Percentiles rank a stretch among this genome's conserved stretches.
Conservation (phyloP, 169 alveolate species). For the Babesia bovis region DNA sequence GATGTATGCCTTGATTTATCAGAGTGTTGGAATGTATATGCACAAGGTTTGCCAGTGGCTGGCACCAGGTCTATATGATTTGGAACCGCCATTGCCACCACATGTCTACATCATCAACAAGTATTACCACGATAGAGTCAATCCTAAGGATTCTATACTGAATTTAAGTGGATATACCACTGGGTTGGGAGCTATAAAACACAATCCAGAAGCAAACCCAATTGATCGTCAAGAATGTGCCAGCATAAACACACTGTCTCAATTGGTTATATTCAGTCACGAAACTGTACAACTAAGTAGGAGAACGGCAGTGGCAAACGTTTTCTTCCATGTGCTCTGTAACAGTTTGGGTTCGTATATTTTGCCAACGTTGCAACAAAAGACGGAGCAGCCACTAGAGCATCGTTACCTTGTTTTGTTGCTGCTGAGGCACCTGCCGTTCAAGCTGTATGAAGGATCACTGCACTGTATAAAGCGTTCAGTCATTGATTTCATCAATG, state of each 20-base stretch:
- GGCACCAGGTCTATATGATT: conserved; percentile 43
- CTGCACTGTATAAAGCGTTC: conserved; percentile 46
- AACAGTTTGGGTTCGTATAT: conserved; percentile 43
- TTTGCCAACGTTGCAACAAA: conserved; percentile 44
- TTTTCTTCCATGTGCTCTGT: conserved; percentile 43
- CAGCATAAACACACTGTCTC: conserved; percentile 48
- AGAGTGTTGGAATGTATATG: conserved; percentile 49
- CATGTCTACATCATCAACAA: conserved; percentile 39
- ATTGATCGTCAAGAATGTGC: conserved; percentile 13
- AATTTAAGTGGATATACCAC: neutral
- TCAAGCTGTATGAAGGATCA: conserved; percentile 46
- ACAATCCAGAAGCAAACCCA: neutral
- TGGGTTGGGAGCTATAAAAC: neutral
- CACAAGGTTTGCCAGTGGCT: conserved; percentile 62
- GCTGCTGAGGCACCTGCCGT: conserved; percentile 56
- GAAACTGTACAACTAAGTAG: conserved; percentile 58
- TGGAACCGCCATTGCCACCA: conserved; percentile 62
- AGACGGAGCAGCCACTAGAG: conserved; percentile 23
- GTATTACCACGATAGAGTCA: conserved; percentile 28
- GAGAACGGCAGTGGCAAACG: conserved; percentile 50
- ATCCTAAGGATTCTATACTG: conserved; percentile 19
- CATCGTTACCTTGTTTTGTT: conserved; percentile 57
- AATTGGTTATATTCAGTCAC: conserved; percentile 39
- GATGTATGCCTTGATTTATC: conserved; percentile 45
- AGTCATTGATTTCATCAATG: conserved; percentile 44